phyloP scores from a whole-genome alignment of 1,284 basidiomycete species.

The Ustilago bromivora region DNA sequence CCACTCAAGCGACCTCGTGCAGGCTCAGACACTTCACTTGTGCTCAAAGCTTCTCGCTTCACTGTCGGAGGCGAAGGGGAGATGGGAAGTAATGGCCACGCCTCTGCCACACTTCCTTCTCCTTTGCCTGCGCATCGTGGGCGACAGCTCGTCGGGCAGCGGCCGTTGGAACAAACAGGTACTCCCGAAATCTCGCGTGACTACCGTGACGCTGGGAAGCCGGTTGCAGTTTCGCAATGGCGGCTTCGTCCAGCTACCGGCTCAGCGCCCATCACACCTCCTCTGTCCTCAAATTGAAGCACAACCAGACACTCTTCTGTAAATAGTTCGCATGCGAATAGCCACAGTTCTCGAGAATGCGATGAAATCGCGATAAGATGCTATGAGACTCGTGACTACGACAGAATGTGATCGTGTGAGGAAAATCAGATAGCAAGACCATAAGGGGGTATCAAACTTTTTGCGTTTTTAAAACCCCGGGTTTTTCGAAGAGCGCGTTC shows the following conservation, averaged over 20 bases:
- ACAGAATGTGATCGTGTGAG: neutral
- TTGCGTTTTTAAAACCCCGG: too few relatives aligned
- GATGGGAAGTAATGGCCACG: neutral
- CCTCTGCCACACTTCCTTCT: neutral
- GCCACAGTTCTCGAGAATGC: neutral
- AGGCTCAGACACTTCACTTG: constrained; percentile 35
- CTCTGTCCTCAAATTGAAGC: constrained; percentile 13
- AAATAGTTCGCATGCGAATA: neutral
- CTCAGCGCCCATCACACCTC: constrained; percentile 31
- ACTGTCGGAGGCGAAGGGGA: constrained; percentile 1
- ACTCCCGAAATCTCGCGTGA: neutral
- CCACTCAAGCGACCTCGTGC: constrained; percentile 26
- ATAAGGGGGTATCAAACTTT: neutral
- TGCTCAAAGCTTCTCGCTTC: constrained; percentile 25
- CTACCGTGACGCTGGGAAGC: neutral
- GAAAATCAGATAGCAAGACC: constrained; percentile 4
- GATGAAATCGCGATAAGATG: neutral
- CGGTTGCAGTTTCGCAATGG: neutral
- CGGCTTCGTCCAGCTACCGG: neutral
- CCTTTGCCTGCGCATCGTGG: neutral
- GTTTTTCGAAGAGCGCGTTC: too few relatives aligned
- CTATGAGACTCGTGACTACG: neutral
- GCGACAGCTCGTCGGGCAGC: neutral
- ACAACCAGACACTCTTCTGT: neutral
- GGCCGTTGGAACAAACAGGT: neutral